Conservation (phyloP, 2,329 filamentous ascomycete species). For the Talaromyces sp. region DNA sequence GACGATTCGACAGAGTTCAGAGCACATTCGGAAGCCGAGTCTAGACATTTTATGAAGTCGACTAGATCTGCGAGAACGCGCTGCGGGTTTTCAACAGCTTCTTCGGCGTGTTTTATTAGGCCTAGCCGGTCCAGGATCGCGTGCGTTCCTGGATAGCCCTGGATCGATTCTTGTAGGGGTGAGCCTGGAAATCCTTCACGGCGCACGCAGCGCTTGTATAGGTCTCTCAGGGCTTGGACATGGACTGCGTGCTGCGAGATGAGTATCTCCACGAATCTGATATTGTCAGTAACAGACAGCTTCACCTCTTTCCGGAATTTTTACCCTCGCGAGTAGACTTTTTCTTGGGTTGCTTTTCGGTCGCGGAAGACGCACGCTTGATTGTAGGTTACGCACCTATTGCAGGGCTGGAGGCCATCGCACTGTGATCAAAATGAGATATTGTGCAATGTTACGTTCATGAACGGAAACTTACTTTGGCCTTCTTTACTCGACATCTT, state of each 20-base stretch:
- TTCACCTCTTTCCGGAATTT: conserved; percentile 3
- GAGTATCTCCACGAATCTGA: conserved; percentile 45
- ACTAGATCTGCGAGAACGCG: conserved; percentile 34
- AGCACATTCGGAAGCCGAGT: conserved; percentile 33
- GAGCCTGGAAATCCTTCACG: conserved; percentile 44
- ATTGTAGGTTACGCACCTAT: conserved; percentile 43
- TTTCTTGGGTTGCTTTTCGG: conserved; percentile 43
- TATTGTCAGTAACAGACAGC: background rate
- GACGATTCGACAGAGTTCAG: conserved; percentile 37
- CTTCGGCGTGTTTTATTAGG: conserved; percentile 43
- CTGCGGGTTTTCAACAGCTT: conserved; percentile 34
- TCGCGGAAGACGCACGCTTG: conserved; percentile 45
- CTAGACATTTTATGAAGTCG: conserved; percentile 35
- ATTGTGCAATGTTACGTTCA: background rate
- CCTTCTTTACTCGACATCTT: conserved; percentile 46
- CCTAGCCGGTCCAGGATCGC: conserved; percentile 42
- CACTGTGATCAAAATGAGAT: conserved; percentile 29
- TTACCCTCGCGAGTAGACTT: conserved; percentile 44
- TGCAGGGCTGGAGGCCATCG: conserved; percentile 45
- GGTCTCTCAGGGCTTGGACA: conserved; percentile 41
- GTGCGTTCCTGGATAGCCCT: conserved; percentile 42
- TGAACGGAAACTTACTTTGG: conserved; percentile 31
- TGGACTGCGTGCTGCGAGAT: conserved; percentile 43
- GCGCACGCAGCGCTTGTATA: conserved; percentile 41
- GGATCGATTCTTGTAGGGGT: conserved; percentile 36